phyloP scores from a whole-genome alignment of 163 green algal genomes.

The Scenedesmus sp. region DNA sequence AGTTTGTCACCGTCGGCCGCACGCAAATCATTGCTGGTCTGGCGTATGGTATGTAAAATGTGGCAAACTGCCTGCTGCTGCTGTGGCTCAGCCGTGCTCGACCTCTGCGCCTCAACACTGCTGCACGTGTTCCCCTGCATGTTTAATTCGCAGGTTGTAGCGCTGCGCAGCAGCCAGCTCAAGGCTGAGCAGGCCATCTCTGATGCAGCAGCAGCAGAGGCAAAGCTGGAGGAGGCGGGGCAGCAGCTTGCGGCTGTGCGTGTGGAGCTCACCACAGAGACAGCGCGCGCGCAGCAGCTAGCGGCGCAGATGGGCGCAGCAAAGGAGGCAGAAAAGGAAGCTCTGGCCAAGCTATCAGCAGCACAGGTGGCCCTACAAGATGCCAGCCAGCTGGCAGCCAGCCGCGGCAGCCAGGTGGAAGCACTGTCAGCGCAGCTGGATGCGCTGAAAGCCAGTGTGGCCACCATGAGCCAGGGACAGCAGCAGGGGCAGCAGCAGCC shows the following conservation, averaged over 20 bases:
- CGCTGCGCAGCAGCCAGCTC: slow-evolving; percentile 41
- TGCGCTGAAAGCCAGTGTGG: slow-evolving; percentile 2
- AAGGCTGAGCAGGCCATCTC: slow-evolving; percentile 34
- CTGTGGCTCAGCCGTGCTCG: background rate
- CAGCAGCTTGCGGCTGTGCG: slow-evolving; percentile 32
- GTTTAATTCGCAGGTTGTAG: slow-evolving; percentile 18
- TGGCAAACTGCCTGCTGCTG: background rate
- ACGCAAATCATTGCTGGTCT: no score
- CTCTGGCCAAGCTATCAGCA: slow-evolving; percentile 44
- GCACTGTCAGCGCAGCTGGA: slow-evolving; percentile 16
- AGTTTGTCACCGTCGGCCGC: no score
- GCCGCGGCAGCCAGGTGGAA: background rate
- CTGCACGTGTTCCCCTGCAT: background rate
- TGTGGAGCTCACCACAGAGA: slow-evolving; percentile 31
- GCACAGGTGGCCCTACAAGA: slow-evolving; percentile 24
- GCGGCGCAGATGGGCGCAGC: slow-evolving; percentile 20
- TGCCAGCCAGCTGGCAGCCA: background rate
- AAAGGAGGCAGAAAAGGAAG: slow-evolving; percentile 41
- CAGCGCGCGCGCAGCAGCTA: slow-evolving; percentile 34
- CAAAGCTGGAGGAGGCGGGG: slow-evolving; percentile 33
- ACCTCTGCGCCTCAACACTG: no score
- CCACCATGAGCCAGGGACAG: slow-evolving; percentile 10
- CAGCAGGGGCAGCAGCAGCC: background rate
- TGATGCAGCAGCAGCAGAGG: slow-evolving; percentile 19
- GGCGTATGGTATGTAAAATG: no score